Conservation (phyloP, 768 basidiomycete species). For the Glaciozyma antarctica region DNA sequence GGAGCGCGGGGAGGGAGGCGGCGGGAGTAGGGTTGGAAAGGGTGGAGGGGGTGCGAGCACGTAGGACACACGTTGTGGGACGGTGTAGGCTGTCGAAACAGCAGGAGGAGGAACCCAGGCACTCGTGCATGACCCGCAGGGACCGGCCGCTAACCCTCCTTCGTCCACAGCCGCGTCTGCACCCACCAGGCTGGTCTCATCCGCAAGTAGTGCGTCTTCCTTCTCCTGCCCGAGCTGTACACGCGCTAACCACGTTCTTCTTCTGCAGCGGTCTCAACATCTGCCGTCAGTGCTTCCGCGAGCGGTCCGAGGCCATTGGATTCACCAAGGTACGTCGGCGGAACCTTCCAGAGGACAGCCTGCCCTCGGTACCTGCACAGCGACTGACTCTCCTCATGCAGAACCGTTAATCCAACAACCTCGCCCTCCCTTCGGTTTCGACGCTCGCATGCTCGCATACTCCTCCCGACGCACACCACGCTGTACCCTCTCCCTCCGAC, state of each 20-base stretch:
- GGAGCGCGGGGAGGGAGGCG: not conserved
- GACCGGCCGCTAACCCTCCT: not conserved
- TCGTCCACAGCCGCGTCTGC: conserved; percentile 33
- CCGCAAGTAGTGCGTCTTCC: conserved; percentile 31
- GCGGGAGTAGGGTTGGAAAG: not conserved
- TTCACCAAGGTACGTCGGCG: conserved; percentile 33
- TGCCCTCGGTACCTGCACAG: conserved; percentile 86
- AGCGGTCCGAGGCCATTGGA: conserved; percentile 35
- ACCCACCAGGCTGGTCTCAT: conserved; percentile 36
- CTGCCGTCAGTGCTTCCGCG: conserved; percentile 38
- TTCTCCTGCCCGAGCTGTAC: not conserved
- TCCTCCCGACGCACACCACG: too few species aligned
- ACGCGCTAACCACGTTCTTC: not conserved
- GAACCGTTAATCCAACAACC: too few species aligned
- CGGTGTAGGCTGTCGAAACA: not conserved
- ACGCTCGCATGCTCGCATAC: too few species aligned
- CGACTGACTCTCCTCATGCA: conserved; percentile 60
- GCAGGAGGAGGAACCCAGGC: not conserved
- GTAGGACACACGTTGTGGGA: not conserved
- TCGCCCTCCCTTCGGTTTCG: too few species aligned
- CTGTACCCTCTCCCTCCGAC: too few species aligned
- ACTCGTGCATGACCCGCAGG: not conserved
- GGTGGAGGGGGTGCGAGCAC: not conserved
- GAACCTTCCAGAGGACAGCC: conserved; percentile 40
- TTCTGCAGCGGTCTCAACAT: conserved; percentile 34